Evolutionary conservation across 371 early-diverging fungal species (phyloP), one percentile per base, ranked within the genome.

Genomic region (Fennellomyces sp.): DNA sequence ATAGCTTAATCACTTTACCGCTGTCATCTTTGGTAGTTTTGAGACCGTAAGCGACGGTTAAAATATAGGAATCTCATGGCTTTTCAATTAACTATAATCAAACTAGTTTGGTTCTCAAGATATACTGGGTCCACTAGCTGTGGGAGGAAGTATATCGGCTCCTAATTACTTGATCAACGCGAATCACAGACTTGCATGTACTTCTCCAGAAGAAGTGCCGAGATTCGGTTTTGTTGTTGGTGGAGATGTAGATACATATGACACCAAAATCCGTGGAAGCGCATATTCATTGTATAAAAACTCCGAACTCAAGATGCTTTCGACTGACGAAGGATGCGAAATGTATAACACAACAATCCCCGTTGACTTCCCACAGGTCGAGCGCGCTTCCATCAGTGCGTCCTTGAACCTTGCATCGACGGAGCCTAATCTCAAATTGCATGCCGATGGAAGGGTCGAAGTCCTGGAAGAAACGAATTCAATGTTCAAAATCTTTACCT

Each of bases 1-100:
- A 13, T 33, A 33, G 35, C 13, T 33, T 33, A 33, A 13, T 13
- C 48, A 52, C 39, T 68, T 68, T 42, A 68, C 60, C 30, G 69
- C 54, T n/a, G 64, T 68, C 27, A 60, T 68, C 30, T 64, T 68
- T 54, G 64, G 61, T 13, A 50, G 61, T 45, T 68, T 68, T 15
- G 47, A 15, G 5, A 64, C 58, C 5, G 39, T 3, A 21, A 45
- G 17, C 5, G 45, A 10, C 21, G 21, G n/a, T 45, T 45, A 5
- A 45, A 17, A 6, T 45, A 45, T 45, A 21, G 17, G 7, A 45
- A 6, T 17, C 7, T 17, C 15, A n/a, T n/a, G n/a, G 10, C 45
- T 15, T 45, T 21, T 45, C 45, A 45, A 45, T 10, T 45, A 45
- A 21, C n/a, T 5, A 17, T 15, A 12, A 21, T 12, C 2, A 17